phyloP scores from a whole-genome alignment of 2,329 filamentous ascomycete genomes.

The Fusarium tanahbumbuense region DNA sequence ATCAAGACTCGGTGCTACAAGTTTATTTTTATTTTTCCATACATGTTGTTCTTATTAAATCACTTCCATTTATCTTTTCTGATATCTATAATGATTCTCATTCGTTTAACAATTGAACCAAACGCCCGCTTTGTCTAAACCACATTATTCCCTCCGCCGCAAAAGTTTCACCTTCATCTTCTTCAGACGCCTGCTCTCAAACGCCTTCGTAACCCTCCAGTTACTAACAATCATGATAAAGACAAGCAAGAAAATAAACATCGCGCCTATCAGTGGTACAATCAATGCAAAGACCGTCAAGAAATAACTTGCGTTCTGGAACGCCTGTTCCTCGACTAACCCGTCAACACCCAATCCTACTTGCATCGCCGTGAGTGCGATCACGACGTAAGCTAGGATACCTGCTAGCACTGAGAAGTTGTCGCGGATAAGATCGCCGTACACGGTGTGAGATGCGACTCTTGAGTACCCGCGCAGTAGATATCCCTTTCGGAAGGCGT shows the following conservation, averaged over 20 bases:
- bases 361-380: slow-evolving; percentile 36
- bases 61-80: too few relatives aligned
- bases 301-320: slow-evolving; percentile 29
- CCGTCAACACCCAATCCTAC: slow-evolving; percentile 25
- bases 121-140: neutral
- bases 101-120: too few relatives aligned
- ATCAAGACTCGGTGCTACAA: neutral
- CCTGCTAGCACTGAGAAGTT: slow-evolving; percentile 36
- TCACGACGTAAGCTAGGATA: slow-evolving; percentile 35
- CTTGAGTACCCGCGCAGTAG: slow-evolving; percentile 31
- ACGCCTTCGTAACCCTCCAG: slow-evolving; percentile 30
- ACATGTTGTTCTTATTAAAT: too few relatives aligned
- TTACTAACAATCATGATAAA: slow-evolving; percentile 34
- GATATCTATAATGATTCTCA: fast-evolving
- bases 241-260: slow-evolving; percentile 27
- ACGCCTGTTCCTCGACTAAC: slow-evolving; percentile 6
- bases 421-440: slow-evolving; percentile 32
- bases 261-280: slow-evolving; percentile 27
- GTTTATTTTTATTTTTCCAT: too few relatives aligned
- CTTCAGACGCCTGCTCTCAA: slow-evolving; percentile 21
- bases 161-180: slow-evolving; percentile 26
- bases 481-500: slow-evolving; percentile 26
- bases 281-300: slow-evolving; percentile 31
- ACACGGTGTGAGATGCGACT: slow-evolving; percentile 33
- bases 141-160: neutral